These are phyloP conservation scores for Hysterium pulicare DNA, from an alignment of 2,329 filamentous ascomycete genomes.

Conservation along the genomic window DNA sequence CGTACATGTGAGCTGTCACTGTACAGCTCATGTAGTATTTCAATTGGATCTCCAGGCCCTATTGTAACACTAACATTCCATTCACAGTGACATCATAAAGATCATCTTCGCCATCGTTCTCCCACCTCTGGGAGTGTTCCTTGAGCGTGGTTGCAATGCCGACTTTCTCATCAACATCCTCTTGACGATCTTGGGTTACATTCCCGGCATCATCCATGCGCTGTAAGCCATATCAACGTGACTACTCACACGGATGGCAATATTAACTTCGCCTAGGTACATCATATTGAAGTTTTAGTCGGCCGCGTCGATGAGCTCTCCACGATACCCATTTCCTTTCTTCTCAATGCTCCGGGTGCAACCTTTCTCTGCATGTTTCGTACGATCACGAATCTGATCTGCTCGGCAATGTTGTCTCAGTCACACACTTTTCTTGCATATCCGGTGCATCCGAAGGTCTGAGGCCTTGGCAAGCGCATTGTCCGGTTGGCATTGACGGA, in stretches of 20 bases:
- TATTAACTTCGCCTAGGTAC: slow-evolving; percentile 51
- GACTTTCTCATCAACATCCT: slow-evolving; percentile 92
- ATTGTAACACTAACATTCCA: slow-evolving; percentile 18
- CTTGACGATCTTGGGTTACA: slow-evolving; percentile 59
- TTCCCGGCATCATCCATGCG: slow-evolving; percentile 87
- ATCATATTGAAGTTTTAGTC: slow-evolving; percentile 85
- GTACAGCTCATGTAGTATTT: not conserved
- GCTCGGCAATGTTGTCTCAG: not conserved
- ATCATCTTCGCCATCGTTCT: slow-evolving; percentile 87
- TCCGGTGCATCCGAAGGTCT: slow-evolving; percentile 5
- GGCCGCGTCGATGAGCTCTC: slow-evolving; percentile 10
- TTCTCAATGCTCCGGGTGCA: not conserved
- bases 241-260: not conserved
- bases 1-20: too few relatives aligned
- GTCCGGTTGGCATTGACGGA: not conserved
- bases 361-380: not conserved
- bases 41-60: too few relatives aligned
- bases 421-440: not conserved
- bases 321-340: slow-evolving; percentile 34
- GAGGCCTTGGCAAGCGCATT: not conserved
- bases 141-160: slow-evolving; percentile 83
- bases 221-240: slow-evolving; percentile 65
- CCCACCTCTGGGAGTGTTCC: slow-evolving; percentile 87
- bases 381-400: not conserved
- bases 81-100: slow-evolving; percentile 68